Evolutionary conservation across 768 basidiomycete species (phyloP), one percentile per base, ranked within the genome.

Genomic region (Russula griseocarnosa): DNA sequence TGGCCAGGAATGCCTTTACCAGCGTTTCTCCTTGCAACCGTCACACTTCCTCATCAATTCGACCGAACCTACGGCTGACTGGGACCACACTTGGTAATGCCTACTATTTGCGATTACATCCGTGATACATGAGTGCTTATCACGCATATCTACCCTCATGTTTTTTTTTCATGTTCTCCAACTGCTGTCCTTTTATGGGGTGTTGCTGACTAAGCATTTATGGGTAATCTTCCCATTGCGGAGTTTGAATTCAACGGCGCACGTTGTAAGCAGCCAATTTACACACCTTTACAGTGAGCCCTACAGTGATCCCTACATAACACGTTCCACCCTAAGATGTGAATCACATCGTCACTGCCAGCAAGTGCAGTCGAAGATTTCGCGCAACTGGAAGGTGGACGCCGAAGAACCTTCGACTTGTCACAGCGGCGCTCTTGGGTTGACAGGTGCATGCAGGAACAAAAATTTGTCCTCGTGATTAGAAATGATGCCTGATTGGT

Each of bases 401-500:
- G 36, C 26, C 30, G 26, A 26, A 24, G 26, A 52, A 44, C 9
- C 18, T 36, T 34, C 7, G 38, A 38, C 49, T 18, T 2, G 28
- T 28, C 32, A 18, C 42, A 44, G 28, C 28, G 40, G 28, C 30
- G 30, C 9, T 24, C 11, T 9, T 46, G 24, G 3, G 32, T 59
- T 51, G 38, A 38, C 58, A 59, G 58, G 22, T 18, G 2, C 24
- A 14, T 44, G 30, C 16, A 36, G 22, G 28, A 28, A 51, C 18
- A 28, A 22, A 54, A 22, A 54, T 36, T 54, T 5, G 22, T 4
- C 9, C 54, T 16, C n/a, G 42, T 46, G 52, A 54, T 47, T 42
- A 18, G 10, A 42, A 54, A 54, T 54, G 22, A 36, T 26, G 10
- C 60, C 32, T 46, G 44, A 61, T 46, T 53, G 59, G 51, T 26